These are phyloP conservation scores for Luvunga scandens DNA, from an alignment of 345 rosid species.

Conservation along the genomic window DNA sequence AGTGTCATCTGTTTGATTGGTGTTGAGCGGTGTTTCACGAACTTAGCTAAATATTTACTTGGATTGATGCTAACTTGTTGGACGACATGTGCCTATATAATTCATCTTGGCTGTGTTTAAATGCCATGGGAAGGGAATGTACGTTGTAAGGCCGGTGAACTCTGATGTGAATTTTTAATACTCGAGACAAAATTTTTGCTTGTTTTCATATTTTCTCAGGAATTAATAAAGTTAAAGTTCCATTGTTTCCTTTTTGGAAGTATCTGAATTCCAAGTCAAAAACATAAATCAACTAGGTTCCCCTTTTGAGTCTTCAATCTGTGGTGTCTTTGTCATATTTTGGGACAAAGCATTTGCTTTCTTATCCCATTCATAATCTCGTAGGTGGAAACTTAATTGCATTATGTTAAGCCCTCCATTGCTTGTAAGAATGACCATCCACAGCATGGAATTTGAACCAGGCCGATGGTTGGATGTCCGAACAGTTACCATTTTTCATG, in stretches of 20 bases:
- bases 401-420: no score
- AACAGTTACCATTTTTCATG: not conserved
- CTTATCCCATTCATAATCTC: not conserved
- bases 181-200: not conserved
- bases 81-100: no score
- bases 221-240: not conserved
- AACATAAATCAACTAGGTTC: not conserved
- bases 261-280: no score
- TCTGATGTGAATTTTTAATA: not conserved
- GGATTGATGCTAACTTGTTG: no score
- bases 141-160: not conserved
- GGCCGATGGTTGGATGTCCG: not conserved
- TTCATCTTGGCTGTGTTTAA: not conserved
- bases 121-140: not conserved
- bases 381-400: not conserved
- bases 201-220: not conserved
- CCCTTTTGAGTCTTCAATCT: not conserved
- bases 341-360: not conserved
- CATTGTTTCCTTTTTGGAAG: not conserved
- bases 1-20: not conserved
- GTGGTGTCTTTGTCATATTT: not conserved
- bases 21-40: not conserved
- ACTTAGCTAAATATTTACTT: no score
- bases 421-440: no score
- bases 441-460: not conserved